Conservation (phyloP, 768 basidiomycete species). For the Suillus bovinus region DNA sequence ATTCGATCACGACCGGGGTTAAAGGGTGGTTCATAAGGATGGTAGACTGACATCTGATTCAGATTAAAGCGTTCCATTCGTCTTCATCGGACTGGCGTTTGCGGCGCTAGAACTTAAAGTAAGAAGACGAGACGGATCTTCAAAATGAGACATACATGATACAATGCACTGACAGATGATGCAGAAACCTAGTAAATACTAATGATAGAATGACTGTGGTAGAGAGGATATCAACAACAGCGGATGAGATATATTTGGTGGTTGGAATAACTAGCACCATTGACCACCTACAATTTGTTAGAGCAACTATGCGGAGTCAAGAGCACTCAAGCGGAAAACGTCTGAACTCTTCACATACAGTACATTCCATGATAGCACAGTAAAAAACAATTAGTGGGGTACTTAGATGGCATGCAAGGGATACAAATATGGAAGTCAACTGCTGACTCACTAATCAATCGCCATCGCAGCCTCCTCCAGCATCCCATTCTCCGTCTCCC, state of each 20-base stretch:
- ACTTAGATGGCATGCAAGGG: neutral
- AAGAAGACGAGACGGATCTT: constrained; percentile 6
- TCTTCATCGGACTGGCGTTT: constrained; percentile 35
- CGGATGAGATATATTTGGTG: too few species aligned
- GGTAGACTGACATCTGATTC: constrained; percentile 67
- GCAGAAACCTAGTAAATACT: constrained; percentile 37
- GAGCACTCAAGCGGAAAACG: neutral
- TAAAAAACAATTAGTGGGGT: neutral
- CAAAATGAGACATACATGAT: constrained; percentile 23
- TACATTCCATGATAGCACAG: constrained; percentile 4
- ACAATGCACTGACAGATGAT: constrained; percentile 51
- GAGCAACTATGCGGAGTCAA: neutral
- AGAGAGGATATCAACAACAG: too few species aligned
- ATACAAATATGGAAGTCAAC: neutral
- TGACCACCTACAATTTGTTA: too few species aligned
- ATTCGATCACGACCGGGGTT: constrained; percentile 65
- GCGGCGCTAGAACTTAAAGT: constrained; percentile 38
- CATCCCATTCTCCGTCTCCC: neutral
- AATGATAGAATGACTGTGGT: too few species aligned
- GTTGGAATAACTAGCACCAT: too few species aligned
- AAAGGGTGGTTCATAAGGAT: constrained; percentile 46
- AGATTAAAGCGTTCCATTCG: constrained; percentile 56
- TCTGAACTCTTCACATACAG: neutral
- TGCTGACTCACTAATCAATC: neutral
- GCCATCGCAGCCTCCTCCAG: neutral